Conservation (phyloP, 2,329 filamentous ascomycete species). For the Curvularia verruculosa region DNA sequence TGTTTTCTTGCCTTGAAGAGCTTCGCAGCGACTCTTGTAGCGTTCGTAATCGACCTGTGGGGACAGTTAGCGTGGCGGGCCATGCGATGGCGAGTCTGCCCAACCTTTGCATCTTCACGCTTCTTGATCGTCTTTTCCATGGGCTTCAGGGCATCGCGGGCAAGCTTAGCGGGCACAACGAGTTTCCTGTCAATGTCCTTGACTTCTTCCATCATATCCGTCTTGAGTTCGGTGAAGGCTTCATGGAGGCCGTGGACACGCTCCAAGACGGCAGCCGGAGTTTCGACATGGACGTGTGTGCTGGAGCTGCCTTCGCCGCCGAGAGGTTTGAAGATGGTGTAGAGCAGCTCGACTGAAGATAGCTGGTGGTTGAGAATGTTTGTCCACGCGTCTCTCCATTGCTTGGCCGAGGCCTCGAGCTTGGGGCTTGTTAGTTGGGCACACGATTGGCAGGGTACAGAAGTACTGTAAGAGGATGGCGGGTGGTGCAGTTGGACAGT, state of each 20-base stretch:
- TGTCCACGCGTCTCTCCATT: constrained; percentile 81
- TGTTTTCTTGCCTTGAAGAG: constrained; percentile 71
- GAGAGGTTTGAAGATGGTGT: constrained; percentile 78
- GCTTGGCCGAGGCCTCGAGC: constrained; percentile 76
- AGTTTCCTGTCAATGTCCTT: constrained; percentile 72
- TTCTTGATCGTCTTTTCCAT: constrained; percentile 86
- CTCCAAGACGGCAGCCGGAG: constrained; percentile 67
- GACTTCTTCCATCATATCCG: constrained; percentile 74
- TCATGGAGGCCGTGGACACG: constrained; percentile 69
- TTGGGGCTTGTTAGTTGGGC: constrained; percentile 44
- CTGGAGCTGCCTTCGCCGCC: constrained; percentile 64
- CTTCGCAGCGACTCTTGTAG: constrained; percentile 72
- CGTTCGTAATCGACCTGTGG: constrained; percentile 76
- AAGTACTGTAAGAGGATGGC: background rate
- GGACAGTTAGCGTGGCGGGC: constrained; percentile 15
- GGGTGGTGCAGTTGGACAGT: background rate
- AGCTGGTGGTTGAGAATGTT: constrained; percentile 73
- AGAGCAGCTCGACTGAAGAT: constrained; percentile 69
- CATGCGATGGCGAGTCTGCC: background rate
- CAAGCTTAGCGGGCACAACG: constrained; percentile 71
- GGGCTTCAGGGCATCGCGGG: constrained; percentile 70
- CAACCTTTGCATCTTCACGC: constrained; percentile 75
- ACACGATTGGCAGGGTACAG: background rate
- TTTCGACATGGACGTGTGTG: constrained; percentile 61
- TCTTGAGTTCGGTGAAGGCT: constrained; percentile 72